A percentile compares a stretch with the other conserved stretches of the same genome.
phyloP scores from a whole-genome alignment of 1,284 basidiomycete genomes.

The Tilletia caries region DNA sequence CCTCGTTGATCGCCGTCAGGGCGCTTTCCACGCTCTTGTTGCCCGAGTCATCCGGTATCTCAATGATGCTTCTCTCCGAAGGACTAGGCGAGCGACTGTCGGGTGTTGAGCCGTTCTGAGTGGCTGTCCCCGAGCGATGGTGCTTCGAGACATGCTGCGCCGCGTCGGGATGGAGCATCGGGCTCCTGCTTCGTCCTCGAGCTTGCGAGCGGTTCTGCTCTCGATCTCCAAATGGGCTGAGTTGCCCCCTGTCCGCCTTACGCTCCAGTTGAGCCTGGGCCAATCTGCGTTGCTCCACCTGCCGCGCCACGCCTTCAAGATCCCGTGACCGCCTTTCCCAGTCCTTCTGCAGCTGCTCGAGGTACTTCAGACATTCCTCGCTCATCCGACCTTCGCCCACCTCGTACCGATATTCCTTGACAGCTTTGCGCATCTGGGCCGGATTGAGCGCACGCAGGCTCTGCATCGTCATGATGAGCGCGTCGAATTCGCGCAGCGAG shows the following conservation, averaged over 20 bases:
- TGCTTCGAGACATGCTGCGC: conserved; percentile 17
- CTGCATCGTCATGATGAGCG: conserved; percentile 84
- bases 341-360: conserved; percentile 87
- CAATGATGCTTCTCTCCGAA: background rate
- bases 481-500: conserved; percentile 68
- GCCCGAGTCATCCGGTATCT: background rate
- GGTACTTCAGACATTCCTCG: conserved; percentile 88
- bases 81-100: conserved; percentile 20
- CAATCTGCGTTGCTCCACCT: background rate
- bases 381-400: conserved; percentile 86
- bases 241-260: conserved; percentile 25
- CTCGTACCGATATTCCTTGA: conserved; percentile 91
- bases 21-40: conserved; percentile 26
- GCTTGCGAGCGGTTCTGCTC: conserved; percentile 19
- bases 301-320: background rate
- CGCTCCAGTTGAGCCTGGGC: conserved; percentile 22
- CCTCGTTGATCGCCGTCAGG: conserved; percentile 14
- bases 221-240: conserved; percentile 16
- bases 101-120: conserved; percentile 28
- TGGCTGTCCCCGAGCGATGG: conserved; percentile 35
- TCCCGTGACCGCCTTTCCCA: conserved; percentile 67
- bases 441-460: conserved; percentile 82
- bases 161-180: background rate
- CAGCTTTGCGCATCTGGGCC: conserved; percentile 87
- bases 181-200: conserved; percentile 5